Evolutionary conservation across 2,329 filamentous ascomycete genomes (phyloP), one percentile per base, ranked within the genome.

Genomic region (Cladophialophora yegresii): DNA sequence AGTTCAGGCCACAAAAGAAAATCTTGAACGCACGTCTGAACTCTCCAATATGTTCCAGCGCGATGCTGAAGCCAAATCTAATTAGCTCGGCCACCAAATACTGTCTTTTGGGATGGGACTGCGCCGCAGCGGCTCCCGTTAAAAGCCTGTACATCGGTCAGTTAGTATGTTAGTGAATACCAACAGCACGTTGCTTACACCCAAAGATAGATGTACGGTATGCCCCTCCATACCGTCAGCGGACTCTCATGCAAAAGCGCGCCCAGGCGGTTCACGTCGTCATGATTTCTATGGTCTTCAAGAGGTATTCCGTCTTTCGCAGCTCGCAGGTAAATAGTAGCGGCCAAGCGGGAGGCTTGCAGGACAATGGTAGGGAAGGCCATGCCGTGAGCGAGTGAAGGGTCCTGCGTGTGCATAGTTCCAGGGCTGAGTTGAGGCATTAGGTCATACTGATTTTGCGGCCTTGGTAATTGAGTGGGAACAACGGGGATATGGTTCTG

Each of bases 51-150:
- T 65, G 53, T 33, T 65, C 58, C 32, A 65, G 54, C 16, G 20
- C 63, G 32, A 65, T 23, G 53, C 63, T 65, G 58, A 65, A 58
- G 22, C 63, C 63, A 54, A 61, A 65, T 23, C 58, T 40, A 26
- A 65, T 47, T 30, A 65, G 33, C 33, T 61, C 54, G 16, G 58
- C 63, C 58, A 62, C 54, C 16, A 65, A 26, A 33, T 62, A 65
- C 40, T 65, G 63, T 32, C 47, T 51, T 53, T 65, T 54, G 7
- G 58, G 58, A 40, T 58, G 54, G 36, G 23, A 36, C 28, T 54
- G 53, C 28, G 63, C 63, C 8, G 63, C 63, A 4, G 62, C 58
- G 13, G 63, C 58, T 4, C 63, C 54, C 7, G 51, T 58, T 32
- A 65, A 47, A 13, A 65, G 50, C 30, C 58, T 65, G 49, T 23